These are phyloP conservation scores for Colletotrichum truncatum DNA, from an alignment of 2,329 filamentous ascomycete species.

Conservation along the genomic window DNA sequence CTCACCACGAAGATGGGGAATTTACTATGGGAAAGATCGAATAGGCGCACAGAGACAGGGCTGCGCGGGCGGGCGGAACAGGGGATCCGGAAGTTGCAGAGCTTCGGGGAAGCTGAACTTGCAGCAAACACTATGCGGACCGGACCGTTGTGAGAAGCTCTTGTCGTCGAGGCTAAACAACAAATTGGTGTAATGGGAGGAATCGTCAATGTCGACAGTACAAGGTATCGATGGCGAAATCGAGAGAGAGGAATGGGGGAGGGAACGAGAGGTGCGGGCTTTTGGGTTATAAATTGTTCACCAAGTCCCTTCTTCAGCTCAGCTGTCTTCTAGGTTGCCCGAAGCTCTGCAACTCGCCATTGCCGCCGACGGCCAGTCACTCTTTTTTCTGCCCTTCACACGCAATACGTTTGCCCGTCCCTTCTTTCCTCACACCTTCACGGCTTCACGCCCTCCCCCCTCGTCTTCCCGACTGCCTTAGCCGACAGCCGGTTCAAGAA, in stretches of 20 bases:
- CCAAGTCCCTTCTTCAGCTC: slow-evolving; percentile 18
- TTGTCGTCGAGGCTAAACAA: slow-evolving; percentile 20
- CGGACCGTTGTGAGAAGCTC: slow-evolving; percentile 28
- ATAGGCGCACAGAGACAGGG: slow-evolving; percentile 2
- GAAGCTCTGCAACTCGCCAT: slow-evolving; percentile 29
- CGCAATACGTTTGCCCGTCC: no score
- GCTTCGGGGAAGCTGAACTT: slow-evolving; percentile 6
- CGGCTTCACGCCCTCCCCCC: not conserved
- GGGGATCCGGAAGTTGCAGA: slow-evolving; percentile 24
- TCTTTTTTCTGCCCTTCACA: not conserved
- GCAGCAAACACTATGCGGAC: not conserved
- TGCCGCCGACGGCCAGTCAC: slow-evolving; percentile 11
- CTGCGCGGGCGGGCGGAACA: slow-evolving; percentile 5
- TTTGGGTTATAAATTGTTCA: slow-evolving; percentile 28
- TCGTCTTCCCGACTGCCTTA: slow-evolving; percentile 25
- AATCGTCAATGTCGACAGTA: slow-evolving; percentile 28
- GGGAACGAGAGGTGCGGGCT: slow-evolving; percentile 7
- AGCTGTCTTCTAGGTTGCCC: slow-evolving; percentile 2
- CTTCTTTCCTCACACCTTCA: not conserved
- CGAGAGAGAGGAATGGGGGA: slow-evolving; percentile 11
- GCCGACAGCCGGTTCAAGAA: slow-evolving; percentile 23
- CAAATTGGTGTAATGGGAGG: slow-evolving; percentile 9
- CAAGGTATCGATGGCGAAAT: slow-evolving; percentile 29
- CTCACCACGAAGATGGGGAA: slow-evolving; percentile 23
- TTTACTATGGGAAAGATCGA: slow-evolving; percentile 9